Conservation (phyloP, 148 eudicot genomes). For the Polygonum maritimum region DNA sequence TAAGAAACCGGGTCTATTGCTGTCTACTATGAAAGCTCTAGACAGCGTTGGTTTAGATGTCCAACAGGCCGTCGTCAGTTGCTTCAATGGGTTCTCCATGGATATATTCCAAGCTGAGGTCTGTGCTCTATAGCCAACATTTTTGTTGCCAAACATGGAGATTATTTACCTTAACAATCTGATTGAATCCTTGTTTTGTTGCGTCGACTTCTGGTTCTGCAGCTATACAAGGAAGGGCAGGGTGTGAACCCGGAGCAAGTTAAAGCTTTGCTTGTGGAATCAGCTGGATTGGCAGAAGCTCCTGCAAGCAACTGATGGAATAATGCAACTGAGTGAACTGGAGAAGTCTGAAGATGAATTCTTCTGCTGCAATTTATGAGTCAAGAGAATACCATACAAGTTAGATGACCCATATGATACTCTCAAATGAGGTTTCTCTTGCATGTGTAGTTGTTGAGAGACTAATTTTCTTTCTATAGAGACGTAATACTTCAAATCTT, state of each 20-base stretch:
- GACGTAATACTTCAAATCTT: neutral
- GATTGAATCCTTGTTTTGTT: neutral
- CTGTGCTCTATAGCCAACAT: neutral
- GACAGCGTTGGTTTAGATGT: constrained; percentile 75
- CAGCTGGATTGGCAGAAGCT: constrained; percentile 42
- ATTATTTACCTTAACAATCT: neutral
- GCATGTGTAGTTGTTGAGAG: neutral
- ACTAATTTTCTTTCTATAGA: neutral
- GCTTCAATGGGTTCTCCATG: constrained; percentile 89
- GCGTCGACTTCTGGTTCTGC: constrained; percentile 13
- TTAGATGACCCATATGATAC: neutral
- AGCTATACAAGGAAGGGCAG: constrained; percentile 89
- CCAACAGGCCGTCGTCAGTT: constrained; percentile 93
- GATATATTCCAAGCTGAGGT: constrained; percentile 97
- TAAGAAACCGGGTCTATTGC: constrained; percentile 72
- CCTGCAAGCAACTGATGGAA: constrained; percentile 10
- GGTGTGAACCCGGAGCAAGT: constrained; percentile 81
- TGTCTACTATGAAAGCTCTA: constrained; percentile 67
- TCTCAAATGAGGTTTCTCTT: neutral
- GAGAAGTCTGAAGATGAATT: neutral
- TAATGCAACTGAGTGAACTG: neutral
- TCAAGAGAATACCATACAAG: neutral
- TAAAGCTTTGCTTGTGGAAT: constrained; percentile 71
- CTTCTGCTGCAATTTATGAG: neutral
- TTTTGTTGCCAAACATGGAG: neutral